phyloP scores from a whole-genome alignment of 345 rosid genomes.

The Eucalyptus sideroxylon region DNA sequence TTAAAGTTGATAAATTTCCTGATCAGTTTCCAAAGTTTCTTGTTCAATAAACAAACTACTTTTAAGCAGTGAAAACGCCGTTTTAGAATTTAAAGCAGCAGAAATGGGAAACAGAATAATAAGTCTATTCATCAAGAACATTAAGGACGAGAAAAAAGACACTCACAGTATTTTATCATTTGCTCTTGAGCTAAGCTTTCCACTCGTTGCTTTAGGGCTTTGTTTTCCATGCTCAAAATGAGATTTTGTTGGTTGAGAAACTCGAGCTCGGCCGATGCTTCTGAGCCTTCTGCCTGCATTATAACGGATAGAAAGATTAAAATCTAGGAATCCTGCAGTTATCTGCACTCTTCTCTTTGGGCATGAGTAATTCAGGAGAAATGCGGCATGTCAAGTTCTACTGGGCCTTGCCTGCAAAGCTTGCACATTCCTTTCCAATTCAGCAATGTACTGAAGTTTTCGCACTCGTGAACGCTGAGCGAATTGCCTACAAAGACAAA shows the following conservation, averaged over 20 bases:
- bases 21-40: neutral
- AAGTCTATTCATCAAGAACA: neutral
- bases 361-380: neutral
- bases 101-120: neutral
- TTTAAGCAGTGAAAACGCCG: neutral
- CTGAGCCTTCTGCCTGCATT: conserved; percentile 69
- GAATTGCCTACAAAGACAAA: conserved; percentile 62
- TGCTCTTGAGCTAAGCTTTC: conserved; percentile 80
- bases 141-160: neutral
- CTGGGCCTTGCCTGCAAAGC: conserved; percentile 65
- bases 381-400: neutral
- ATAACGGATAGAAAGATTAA: neutral
- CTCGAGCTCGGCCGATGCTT: conserved; percentile 82
- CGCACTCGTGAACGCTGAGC: conserved; percentile 98
- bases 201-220: conserved; percentile 72
- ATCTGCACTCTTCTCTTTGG: neutral
- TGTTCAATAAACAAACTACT: neutral
- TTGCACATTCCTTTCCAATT: conserved; percentile 94
- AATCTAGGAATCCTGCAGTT: neutral
- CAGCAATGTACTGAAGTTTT: conserved; percentile 98
- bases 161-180: conserved; percentile 69
- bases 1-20: neutral
- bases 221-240: conserved; percentile 84
- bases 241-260: conserved; percentile 76
- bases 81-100: neutral